Evolutionary conservation across 306 rosid genomes (phyloP), one percentile per base, ranked within the genome.

Genomic region (Bauhinia variegata): DNA sequence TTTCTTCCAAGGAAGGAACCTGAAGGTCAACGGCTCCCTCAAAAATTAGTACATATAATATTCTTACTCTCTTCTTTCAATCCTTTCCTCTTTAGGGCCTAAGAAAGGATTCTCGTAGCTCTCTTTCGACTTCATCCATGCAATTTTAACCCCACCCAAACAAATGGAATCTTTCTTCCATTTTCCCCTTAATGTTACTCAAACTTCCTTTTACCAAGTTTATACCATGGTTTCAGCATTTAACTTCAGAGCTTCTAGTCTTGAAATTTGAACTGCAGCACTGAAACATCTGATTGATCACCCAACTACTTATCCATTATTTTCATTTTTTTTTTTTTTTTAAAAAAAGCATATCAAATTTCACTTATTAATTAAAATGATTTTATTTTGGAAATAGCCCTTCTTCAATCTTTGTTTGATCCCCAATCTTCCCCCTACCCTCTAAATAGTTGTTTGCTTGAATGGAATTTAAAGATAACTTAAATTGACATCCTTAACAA

Each of bases 401-500:
- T 67, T 42, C 10, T 28, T 54, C 3, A 15, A 67, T 30, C 32
- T 42, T 44, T 57, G 13, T 46, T 42, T 44, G 52, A 43, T 16
- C 11, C 38, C 18, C 63, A 42, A 23, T 39, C 37, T 51, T 36
- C 42, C 38, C 52, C 32, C 30, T 12, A 4, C 30, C 48, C 31
- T 60, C 41, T 65, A 54, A 54, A 37, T 41, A 66, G 55, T 7
- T 16, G 11, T 75, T 36, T 51, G 28, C 49, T 60, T 53, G 19
- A 44, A 52, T 62, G 39, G 31, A 46, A 67, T 55, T 46, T 46
- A 51, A 65, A 52, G 47, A 53, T n/a, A 60, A 59, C 16, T 66
- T 66, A 30, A 36, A 18, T 58, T 66, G 38, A 58, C 23, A 60
- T 44, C 33, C 51, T 43, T 39, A 32, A 43, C 11, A 6, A 10